Evolutionary conservation across 139 green algal genomes (phyloP).

Genomic region (Desmodesmus armatus): DNA sequence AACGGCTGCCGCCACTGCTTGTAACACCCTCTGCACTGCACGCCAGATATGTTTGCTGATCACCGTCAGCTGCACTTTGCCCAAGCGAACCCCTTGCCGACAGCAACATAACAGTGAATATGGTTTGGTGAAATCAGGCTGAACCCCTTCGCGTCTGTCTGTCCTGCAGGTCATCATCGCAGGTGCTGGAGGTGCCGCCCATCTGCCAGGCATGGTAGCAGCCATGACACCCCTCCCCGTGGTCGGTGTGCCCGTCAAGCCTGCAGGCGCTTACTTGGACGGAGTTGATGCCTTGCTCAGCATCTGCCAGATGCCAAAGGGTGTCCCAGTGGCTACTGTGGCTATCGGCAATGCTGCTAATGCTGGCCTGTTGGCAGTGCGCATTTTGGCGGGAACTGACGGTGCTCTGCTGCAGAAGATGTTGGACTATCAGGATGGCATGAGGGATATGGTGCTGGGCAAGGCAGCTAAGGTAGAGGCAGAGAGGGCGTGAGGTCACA

Average conservation of each 20-base stretch:
- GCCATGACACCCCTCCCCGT: constrained; percentile 96
- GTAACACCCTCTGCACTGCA: too few species aligned
- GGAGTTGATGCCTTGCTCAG: constrained; percentile 95
- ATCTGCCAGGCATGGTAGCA: constrained; percentile 98
- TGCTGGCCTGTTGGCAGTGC: constrained; percentile 91
- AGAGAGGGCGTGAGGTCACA: constrained; percentile 78
- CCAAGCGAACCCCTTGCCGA: too few species aligned
- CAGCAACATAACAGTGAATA: too few species aligned
- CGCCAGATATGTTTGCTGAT: too few species aligned
- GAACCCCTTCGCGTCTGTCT: too few species aligned
- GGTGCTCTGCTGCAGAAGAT: constrained; percentile 73
- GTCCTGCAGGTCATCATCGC: constrained; percentile 95
- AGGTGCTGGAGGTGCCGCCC: constrained; percentile 94
- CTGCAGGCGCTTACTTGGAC: constrained; percentile 87
- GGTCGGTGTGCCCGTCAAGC: constrained; percentile 95
- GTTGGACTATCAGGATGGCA: constrained; percentile 75
- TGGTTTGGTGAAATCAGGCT: too few species aligned
- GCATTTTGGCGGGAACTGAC: constrained; percentile 85
- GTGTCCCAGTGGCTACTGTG: constrained; percentile 97
- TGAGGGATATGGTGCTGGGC: constrained; percentile 75
- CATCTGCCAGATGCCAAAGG: constrained; percentile 97
- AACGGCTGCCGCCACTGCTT: too few species aligned
- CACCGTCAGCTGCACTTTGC: too few species aligned
- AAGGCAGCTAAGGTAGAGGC: constrained; percentile 82
- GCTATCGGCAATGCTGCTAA: constrained; percentile 97